Evolutionary conservation across 2,329 filamentous ascomycete genomes (phyloP).

Genomic region (Claviceps quebecensis): DNA sequence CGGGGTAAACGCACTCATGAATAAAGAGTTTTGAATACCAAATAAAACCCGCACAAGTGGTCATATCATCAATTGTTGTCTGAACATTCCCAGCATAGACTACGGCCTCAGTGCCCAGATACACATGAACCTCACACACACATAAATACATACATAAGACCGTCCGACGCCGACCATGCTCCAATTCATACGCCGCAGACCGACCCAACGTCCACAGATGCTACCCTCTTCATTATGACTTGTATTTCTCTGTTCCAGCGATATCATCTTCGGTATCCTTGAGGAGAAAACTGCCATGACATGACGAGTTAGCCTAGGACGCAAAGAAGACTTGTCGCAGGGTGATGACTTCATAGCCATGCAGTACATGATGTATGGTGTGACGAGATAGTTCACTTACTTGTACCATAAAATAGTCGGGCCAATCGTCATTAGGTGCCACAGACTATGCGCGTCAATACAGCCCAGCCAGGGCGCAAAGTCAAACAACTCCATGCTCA

Average conservation of each 20-base stretch:
- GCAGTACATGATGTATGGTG: neutral
- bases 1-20: too few species aligned
- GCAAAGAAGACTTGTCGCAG: neutral
- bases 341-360: too few species aligned
- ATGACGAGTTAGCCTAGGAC: conserved; percentile 14
- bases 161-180: too few species aligned
- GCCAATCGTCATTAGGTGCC: conserved; percentile 86
- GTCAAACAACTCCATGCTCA: conserved; percentile 92
- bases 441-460: conserved; percentile 86
- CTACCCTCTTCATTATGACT: conserved; percentile 29
- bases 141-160: too few species aligned
- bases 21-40: too few species aligned
- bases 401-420: conserved; percentile 89
- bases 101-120: too few species aligned
- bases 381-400: conserved; percentile 39
- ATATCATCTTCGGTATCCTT: conserved; percentile 78
- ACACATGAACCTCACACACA: too few species aligned
- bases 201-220: too few species aligned
- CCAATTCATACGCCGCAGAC: too few species aligned
- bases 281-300: conserved; percentile 56
- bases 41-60: too few species aligned
- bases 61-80: too few species aligned
- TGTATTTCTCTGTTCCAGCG: conserved; percentile 51
- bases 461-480: conserved; percentile 74
- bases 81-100: too few species aligned